Conservation (phyloP, 306 rosid species). For the Fragaria iinumae region DNA sequence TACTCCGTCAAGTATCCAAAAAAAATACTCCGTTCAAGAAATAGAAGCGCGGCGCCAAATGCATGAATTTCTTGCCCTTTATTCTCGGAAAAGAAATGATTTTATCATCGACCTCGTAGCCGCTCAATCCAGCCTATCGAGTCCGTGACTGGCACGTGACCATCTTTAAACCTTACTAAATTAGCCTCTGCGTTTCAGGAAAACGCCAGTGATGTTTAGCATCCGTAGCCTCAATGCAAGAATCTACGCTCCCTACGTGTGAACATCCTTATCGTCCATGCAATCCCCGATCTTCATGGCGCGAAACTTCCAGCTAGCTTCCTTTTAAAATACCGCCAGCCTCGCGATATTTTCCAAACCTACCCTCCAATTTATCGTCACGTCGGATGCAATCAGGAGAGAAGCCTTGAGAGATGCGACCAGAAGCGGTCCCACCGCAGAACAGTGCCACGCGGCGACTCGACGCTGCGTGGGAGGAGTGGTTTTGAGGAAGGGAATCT, state of each 20-base stretch:
- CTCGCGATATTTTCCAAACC: conserved; percentile 1
- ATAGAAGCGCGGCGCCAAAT: no score
- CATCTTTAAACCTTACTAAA: neutral
- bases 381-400: neutral
- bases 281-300: neutral
- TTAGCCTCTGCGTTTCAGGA: neutral
- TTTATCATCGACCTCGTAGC: neutral
- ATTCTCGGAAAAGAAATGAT: neutral
- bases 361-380: conserved; percentile 10
- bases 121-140: neutral
- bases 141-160: conserved; percentile 22
- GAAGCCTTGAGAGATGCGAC: neutral
- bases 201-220: neutral
- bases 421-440: neutral
- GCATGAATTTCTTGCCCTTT: neutral
- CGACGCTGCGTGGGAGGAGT: conserved; percentile 62
- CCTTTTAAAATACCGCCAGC: conserved; percentile 17
- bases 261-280: conserved; percentile 14
- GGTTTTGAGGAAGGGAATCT: conserved; percentile 3
- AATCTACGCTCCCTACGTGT: conserved; percentile 25
- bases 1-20: no score
- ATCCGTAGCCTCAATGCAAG: neutral
- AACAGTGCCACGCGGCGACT: conserved; percentile 65
- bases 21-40: no score
- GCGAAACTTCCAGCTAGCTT: conserved; percentile 39